Evolutionary conservation across 768 basidiomycete species (phyloP).

Genomic region (Boletus vermiculosoides): DNA sequence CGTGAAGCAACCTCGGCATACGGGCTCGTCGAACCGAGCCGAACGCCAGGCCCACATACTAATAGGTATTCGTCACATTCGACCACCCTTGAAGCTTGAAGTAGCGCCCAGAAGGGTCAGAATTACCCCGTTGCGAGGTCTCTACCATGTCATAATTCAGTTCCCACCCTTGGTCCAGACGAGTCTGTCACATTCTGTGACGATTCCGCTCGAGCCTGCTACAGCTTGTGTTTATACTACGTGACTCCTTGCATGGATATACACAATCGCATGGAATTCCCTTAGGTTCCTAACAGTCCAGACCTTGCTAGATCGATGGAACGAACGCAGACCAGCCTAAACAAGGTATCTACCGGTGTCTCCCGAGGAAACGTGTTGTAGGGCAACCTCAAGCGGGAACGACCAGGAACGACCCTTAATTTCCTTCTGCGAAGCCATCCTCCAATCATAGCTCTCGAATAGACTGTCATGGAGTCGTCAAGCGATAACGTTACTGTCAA

Average conservation of each 20-base stretch:
- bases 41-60: not conserved
- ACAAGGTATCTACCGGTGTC: not conserved
- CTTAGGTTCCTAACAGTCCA: not conserved
- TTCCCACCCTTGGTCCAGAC: not conserved
- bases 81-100: constrained; percentile 5
- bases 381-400: not conserved
- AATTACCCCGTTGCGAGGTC: not conserved
- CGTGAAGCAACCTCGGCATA: not conserved
- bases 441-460: not conserved
- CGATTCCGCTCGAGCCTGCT: no score
- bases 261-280: not conserved
- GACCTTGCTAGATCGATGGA: not conserved
- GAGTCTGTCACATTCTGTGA: no score
- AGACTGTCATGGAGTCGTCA: not conserved
- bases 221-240: not conserved
- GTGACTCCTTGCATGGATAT: not conserved
- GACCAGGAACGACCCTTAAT: not conserved
- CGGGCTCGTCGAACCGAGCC: not conserved
- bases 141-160: not conserved
- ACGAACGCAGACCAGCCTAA: not conserved
- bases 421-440: not conserved
- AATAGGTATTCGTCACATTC: not conserved
- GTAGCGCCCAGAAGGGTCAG: not conserved
- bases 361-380: not conserved
- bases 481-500: constrained; percentile 3